phyloP scores from a whole-genome alignment of 129 eudicot genomes.

The Silybum marianum region DNA sequence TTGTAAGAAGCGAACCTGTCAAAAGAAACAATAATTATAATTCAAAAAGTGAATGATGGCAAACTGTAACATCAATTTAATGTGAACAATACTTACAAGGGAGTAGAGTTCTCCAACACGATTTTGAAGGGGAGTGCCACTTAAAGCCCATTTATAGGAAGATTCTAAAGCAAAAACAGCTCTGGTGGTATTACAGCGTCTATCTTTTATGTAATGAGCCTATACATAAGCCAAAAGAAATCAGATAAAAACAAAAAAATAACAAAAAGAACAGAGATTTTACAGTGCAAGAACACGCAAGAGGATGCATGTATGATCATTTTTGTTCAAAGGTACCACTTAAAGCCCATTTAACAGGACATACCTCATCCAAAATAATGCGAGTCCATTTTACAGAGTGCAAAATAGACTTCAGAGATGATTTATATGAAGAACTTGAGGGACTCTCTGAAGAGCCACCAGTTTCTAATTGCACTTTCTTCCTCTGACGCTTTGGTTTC shows the following conservation, averaged over 20 bases:
- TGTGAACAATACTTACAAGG: constrained; percentile 55
- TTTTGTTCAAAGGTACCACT: background rate
- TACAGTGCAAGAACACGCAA: background rate
- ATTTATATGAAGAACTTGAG: constrained; percentile 25
- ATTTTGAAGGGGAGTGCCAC: constrained; percentile 99
- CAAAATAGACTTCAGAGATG: constrained; percentile 51
- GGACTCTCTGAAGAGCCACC: constrained; percentile 31
- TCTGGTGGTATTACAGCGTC: constrained; percentile 82
- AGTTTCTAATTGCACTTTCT: constrained; percentile 22
- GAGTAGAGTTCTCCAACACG: constrained; percentile 98
- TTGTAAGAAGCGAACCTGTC: constrained; percentile 75
- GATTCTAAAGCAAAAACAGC: constrained; percentile 88
- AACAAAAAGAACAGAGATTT: background rate
- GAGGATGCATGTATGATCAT: background rate
- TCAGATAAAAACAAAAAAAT: background rate
- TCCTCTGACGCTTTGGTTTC: constrained; percentile 30
- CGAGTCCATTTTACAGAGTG: constrained; percentile 88
- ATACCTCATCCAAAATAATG: constrained; percentile 85
- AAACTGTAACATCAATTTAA: constrained; percentile 20
- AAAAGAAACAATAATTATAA: background rate
- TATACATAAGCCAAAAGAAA: constrained; percentile 28
- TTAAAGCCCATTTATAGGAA: constrained; percentile 93
- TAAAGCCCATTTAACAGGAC: background rate
- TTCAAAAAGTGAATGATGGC: background rate
- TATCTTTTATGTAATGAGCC: constrained; percentile 93